Evolutionary conservation across 805 yeast genomes (phyloP).

Genomic region (Saccharomyces cerevisiae): DNA sequence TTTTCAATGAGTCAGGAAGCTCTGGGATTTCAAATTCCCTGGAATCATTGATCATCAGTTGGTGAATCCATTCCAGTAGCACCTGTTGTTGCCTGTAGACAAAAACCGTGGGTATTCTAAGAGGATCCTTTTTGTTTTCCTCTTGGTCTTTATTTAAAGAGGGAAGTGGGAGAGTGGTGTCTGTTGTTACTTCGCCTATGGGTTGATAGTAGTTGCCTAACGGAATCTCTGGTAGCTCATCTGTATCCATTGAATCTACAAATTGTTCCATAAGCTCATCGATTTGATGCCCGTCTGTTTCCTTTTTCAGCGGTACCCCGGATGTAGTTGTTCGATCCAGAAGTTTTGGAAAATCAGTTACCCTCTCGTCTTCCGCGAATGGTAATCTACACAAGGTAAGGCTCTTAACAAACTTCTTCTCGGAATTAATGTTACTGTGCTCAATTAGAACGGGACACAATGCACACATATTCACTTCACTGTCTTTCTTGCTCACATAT

Average conservation of each 20-base stretch:
- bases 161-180: slow-evolving; percentile 21
- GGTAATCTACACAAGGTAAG: slow-evolving; percentile 54
- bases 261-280: slow-evolving; percentile 36
- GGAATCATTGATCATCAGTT: slow-evolving; percentile 12
- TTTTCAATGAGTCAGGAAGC: slow-evolving; percentile 16
- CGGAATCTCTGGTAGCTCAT: slow-evolving; percentile 12
- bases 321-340: slow-evolving; percentile 29
- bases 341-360: slow-evolving; percentile 43
- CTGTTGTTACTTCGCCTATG: slow-evolving; percentile 6
- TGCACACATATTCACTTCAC: slow-evolving; percentile 47
- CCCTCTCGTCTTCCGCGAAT: slow-evolving; percentile 64
- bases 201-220: slow-evolving; percentile 19
- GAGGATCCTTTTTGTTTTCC: slow-evolving; percentile 19
- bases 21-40: slow-evolving; percentile 23
- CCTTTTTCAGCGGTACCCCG: slow-evolving; percentile 22
- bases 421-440: slow-evolving; percentile 3
- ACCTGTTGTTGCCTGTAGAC: slow-evolving; percentile 24
- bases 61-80: slow-evolving; percentile 21
- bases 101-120: slow-evolving; percentile 26
- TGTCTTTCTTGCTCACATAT: slow-evolving; percentile 42
- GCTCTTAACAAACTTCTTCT: slow-evolving; percentile 26
- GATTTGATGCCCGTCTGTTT: slow-evolving; percentile 33
- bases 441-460: slow-evolving; percentile 40
- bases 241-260: slow-evolving; percentile 39
- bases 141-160: slow-evolving; percentile 3